Evolutionary conservation across 805 yeast species (phyloP), one percentile per base, ranked within the genome.

Genomic region (Diddensiella caesifluorescens): DNA sequence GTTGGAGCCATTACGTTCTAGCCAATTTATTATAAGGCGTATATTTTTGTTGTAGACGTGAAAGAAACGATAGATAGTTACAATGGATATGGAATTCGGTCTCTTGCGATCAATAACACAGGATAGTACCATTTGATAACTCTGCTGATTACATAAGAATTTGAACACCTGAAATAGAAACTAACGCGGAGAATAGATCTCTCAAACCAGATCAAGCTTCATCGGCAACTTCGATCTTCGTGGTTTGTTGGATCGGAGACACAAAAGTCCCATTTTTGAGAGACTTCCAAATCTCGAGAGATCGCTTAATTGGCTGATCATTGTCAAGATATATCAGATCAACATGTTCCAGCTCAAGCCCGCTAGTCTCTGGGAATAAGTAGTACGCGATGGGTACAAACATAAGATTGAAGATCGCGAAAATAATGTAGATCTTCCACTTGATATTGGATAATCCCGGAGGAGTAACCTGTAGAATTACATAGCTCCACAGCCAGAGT

Each of bases 391-490:
- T 42, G 5, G 53, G 47, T 34, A 61, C 47, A 40, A 63, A 64
- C 19, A 58, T 58, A 2, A 59, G 59, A 22, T 48, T 43, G 49
- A 50, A 45, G 16, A 44, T 45, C 13, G 39, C 36, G 35, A 40
- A 54, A 4, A 69, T 70, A 45, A 69, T 64, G 47, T 68, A 69
- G 55, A 67, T 69, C 49, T 63, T 67, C 69, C 70, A 69, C 28
- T 57, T 57, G 38, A 69, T 62, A 26, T 65, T 63, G 31, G 59
- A 67, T 57, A 67, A 59, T 30, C 69, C 72, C 50, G 62, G 51
- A 9, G 67, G 65, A 33, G 63, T 63, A 15, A 60, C 63, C 34
- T 57, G 61, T 35, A 62, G 59, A 26, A 60, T 56, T 44, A 55
- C 59, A 20, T 58, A 42, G 13, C 47, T 32, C 21, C 53, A 46